Evolutionary conservation across 2,329 filamentous ascomycete genomes (phyloP), one percentile per base, ranked within the genome.

Genomic region (Scolecobasidium constrictum): DNA sequence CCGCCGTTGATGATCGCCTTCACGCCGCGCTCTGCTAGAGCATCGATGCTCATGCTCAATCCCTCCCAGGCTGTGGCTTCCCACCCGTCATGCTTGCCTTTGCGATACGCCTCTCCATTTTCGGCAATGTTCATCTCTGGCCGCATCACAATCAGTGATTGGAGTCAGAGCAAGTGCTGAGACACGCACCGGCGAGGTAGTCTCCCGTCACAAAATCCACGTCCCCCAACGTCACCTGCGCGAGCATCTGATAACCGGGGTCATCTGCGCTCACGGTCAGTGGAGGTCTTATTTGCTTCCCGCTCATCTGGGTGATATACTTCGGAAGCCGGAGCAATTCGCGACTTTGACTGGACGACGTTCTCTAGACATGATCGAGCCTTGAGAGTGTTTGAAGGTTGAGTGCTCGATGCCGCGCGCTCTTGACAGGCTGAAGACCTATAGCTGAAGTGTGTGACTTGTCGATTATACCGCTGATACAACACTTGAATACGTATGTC

Each of bases 1-100:
- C 75, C 75, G 2, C 74, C 74, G 49, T 78, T 77, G 43, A 75
- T 60, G 26, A 75, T 61, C 11, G 77, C 60, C 46, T 72, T 73
- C 56, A 77, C 76, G 0, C 61, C 52, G 46, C 72, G 67, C 38
- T 67, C 56, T 2, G 63, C 55, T 47, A 72, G 59, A 4, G 70
- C 52, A 3, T 67, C 56, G 3, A 76, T 61, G 1, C 61, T 64
- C 50, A 67, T 53, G 47, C 64, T 54, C 18, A 72, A 55, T 1
- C 66, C 68, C 43, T 70, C 64, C 69, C 68, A 69, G 38, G 69
- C 63, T 21, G 65, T 70, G 26, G 62, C 59, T 44, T 68, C 64
- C 49, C 60, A 71, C 0, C 66, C 66, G 1, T 60, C 52, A 51
- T 69, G 64, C 22, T 60, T 53, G 2, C 65, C 64, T 6, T 22